Percentiles rank a stretch among this genome's conserved stretches.
Conservation (phyloP, 805 yeast species). For the Candida patagonica region DNA sequence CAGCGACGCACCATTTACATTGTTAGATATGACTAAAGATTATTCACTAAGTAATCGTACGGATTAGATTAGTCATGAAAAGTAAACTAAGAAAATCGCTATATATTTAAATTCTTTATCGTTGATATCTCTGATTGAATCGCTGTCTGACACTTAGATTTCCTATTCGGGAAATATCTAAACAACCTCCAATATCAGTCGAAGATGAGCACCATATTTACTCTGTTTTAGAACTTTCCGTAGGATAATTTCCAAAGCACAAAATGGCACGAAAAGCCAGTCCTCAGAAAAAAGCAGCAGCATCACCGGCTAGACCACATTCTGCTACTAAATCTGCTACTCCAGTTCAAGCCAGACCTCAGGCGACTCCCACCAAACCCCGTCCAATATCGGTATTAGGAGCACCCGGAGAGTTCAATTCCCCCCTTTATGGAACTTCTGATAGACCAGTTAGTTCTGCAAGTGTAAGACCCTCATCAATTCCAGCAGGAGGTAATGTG, state of each 20-base stretch:
- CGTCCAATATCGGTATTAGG: constrained; percentile 5
- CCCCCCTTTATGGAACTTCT: background rate
- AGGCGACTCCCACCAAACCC: background rate
- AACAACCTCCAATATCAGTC: too few relatives aligned
- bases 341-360: background rate
- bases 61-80: too few relatives aligned
- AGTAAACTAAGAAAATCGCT: too few relatives aligned
- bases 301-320: background rate
- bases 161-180: too few relatives aligned
- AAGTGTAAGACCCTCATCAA: background rate
- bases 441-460: background rate
- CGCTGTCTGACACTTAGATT: too few relatives aligned
- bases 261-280: background rate
- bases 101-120: too few relatives aligned
- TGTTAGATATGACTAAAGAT: background rate
- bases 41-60: too few relatives aligned
- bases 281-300: background rate
- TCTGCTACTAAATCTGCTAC: background rate
- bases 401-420: constrained; percentile 3
- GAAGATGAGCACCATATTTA: too few relatives aligned
- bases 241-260: too few relatives aligned
- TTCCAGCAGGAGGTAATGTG: constrained; percentile 23
- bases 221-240: too few relatives aligned
- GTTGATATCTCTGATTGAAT: too few relatives aligned
- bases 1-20: background rate